Evolutionary conservation across 1,284 basidiomycete species (phyloP).

Genomic region (Boletus sp.): DNA sequence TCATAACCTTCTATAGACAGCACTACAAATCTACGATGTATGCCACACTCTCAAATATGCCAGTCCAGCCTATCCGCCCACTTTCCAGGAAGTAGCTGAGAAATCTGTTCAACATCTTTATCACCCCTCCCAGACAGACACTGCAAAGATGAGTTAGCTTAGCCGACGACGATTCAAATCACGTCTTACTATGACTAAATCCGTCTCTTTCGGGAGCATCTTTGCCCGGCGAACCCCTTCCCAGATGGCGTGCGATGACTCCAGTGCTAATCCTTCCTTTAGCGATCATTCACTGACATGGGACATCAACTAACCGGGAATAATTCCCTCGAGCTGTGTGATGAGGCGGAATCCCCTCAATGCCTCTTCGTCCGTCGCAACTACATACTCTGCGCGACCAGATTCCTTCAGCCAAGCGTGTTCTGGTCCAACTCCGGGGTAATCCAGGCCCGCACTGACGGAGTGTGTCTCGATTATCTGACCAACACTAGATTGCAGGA

Average conservation of each 20-base stretch:
- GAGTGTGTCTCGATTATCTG: constrained; percentile 98
- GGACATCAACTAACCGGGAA: constrained; percentile 66
- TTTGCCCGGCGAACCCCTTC: constrained; percentile 83
- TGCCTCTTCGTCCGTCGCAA: constrained; percentile 91
- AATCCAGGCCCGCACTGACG: constrained; percentile 92
- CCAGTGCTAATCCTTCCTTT: constrained; percentile 59
- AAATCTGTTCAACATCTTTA: constrained; percentile 93
- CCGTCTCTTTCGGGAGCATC: constrained; percentile 77
- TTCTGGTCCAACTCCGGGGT: constrained; percentile 94
- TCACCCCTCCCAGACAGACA: constrained; percentile 89
- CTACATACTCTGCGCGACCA: constrained; percentile 89
- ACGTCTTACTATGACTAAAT: constrained; percentile 85
- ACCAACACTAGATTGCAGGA: constrained; percentile 84
- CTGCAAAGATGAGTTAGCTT: constrained; percentile 37
- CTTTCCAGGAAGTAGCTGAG: constrained; percentile 73
- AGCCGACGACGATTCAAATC: background rate
- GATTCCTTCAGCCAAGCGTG: constrained; percentile 96
- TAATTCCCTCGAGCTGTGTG: constrained; percentile 95
- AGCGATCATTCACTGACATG: constrained; percentile 7
- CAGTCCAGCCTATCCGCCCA: constrained; percentile 90
- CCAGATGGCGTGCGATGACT: constrained; percentile 96
- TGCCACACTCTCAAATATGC: constrained; percentile 44
- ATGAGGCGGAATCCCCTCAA: constrained; percentile 88
- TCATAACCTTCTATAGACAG: constrained; percentile 19
- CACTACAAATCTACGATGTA: background rate